A percentile compares a stretch with the other conserved stretches of the same genome.
phyloP scores from a whole-genome alignment of 495 filamentous ascomycete species.

The Aspergillus conjunctus region DNA sequence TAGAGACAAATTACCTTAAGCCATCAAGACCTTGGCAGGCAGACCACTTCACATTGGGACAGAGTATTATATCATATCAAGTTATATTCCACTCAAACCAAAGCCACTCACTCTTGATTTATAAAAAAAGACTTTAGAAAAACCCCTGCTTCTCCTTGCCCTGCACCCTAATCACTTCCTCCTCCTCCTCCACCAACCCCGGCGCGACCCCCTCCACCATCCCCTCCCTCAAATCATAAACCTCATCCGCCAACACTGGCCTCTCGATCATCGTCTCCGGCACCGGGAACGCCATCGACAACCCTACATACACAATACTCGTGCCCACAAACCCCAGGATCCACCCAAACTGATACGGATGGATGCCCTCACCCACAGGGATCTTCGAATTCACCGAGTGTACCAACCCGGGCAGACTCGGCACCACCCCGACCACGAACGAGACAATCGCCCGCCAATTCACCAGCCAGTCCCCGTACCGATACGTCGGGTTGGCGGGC shows the following conservation, averaged over 20 bases:
- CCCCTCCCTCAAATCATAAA: constrained; percentile 41
- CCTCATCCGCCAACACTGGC: constrained; percentile 51
- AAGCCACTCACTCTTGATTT: not conserved
- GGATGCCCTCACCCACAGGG: constrained; percentile 47
- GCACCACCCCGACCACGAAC: constrained; percentile 63
- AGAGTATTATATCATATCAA: not conserved
- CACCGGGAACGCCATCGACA: constrained; percentile 43
- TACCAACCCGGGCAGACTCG: constrained; percentile 61
- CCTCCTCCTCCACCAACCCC: constrained; percentile 18
- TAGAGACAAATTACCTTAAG: too few species aligned
- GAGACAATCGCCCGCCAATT: constrained; percentile 69
- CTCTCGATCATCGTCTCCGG: constrained; percentile 42
- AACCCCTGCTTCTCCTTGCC: constrained; percentile 22
- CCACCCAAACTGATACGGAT: constrained; percentile 60
- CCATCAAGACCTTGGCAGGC: too few species aligned
- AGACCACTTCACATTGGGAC: too few species aligned
- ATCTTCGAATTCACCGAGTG: constrained; percentile 50
- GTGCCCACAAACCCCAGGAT: constrained; percentile 54
- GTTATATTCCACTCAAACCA: not conserved
- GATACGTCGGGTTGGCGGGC: constrained; percentile 40
- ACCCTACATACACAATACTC: constrained; percentile 46
- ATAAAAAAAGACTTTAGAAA: not conserved
- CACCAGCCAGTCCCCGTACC: constrained; percentile 58
- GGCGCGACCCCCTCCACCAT: constrained; percentile 35
- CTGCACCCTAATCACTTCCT: constrained; percentile 11